Conservation (phyloP, 1,284 basidiomycete species). For the Mycosarcoma maydis region DNA sequence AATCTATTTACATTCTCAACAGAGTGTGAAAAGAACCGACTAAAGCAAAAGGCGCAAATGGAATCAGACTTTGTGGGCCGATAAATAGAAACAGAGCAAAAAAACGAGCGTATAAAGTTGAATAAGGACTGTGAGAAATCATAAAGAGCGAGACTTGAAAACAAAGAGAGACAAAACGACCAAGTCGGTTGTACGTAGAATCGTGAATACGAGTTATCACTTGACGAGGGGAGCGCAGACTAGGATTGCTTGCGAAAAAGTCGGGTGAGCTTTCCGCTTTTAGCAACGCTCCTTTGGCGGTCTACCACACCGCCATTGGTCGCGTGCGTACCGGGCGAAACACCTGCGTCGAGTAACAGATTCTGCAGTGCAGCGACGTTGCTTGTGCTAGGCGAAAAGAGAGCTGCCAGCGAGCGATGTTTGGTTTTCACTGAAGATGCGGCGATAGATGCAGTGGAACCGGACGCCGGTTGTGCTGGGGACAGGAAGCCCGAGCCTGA, state of each 20-base stretch:
- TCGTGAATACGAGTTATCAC: no score
- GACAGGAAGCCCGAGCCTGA: constrained; percentile 29
- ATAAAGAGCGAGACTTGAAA: no score
- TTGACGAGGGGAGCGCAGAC: neutral
- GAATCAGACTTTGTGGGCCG: no score
- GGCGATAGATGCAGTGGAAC: neutral
- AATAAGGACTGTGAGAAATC: no score
- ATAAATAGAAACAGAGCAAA: no score
- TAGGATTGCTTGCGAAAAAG: constrained; percentile 23
- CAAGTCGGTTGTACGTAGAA: neutral
- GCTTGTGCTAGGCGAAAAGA: constrained; percentile 11
- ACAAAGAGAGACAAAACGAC: no score
- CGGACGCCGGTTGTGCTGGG: constrained; percentile 2
- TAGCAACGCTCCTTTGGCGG: constrained; percentile 11
- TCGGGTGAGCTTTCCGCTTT: constrained; percentile 8
- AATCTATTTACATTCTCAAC: no score
- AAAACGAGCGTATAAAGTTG: neutral
- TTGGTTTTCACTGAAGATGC: neutral
- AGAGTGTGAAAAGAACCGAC: no score
- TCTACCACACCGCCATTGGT: neutral
- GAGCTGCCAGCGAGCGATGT: constrained; percentile 18
- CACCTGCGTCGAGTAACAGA: neutral
- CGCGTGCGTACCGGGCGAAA: neutral
- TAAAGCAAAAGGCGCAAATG: no score
- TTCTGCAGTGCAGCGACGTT: neutral